Percentiles rank a stretch among this genome's conserved stretches.
These are phyloP conservation scores for Bisporella sp. DNA, from an alignment of 2,329 filamentous ascomycete genomes.

Conservation along the genomic window DNA sequence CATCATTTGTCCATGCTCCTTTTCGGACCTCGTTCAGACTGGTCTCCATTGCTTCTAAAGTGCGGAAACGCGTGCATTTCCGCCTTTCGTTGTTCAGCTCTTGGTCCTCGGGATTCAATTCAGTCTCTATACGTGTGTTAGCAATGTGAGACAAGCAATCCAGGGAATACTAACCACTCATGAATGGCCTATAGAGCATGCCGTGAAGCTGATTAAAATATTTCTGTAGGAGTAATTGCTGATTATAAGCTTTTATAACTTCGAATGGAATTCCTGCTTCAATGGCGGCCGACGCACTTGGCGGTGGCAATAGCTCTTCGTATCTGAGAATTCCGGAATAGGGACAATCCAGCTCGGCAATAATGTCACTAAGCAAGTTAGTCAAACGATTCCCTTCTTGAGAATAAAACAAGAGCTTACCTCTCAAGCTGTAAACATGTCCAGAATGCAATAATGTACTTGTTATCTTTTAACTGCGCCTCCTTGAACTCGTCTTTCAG, in stretches of 20 bases:
- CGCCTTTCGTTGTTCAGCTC: too few species aligned
- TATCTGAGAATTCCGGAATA: slow-evolving; percentile 55
- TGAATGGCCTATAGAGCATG: slow-evolving; percentile 26
- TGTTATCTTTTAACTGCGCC: slow-evolving; percentile 43
- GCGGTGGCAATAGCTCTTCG: slow-evolving; percentile 60
- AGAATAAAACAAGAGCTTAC: slow-evolving; percentile 33
- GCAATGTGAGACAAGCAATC: slow-evolving; percentile 45
- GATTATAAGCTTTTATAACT: slow-evolving; percentile 53
- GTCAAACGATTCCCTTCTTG: not conserved
- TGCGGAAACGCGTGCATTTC: too few species aligned
- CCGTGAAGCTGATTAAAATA: slow-evolving; percentile 56
- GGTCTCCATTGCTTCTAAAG: slow-evolving; percentile 39
- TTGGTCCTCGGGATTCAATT: not conserved
- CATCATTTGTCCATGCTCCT: slow-evolving; percentile 42
- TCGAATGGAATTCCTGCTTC: slow-evolving; percentile 37
- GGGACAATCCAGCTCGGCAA: slow-evolving; percentile 70
- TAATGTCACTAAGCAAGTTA: slow-evolving; percentile 59
- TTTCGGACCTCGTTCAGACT: slow-evolving; percentile 28
- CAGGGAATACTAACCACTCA: slow-evolving; percentile 11
- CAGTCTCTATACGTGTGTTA: not conserved
- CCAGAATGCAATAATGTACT: slow-evolving; percentile 77
- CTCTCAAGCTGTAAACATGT: slow-evolving; percentile 89
- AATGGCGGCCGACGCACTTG: slow-evolving; percentile 43
- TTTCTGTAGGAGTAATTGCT: slow-evolving; percentile 58
- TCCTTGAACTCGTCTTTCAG: slow-evolving; percentile 18